These are phyloP conservation scores for Leccinum barrowsii DNA, from an alignment of 768 basidiomycete species.

Conservation along the genomic window DNA sequence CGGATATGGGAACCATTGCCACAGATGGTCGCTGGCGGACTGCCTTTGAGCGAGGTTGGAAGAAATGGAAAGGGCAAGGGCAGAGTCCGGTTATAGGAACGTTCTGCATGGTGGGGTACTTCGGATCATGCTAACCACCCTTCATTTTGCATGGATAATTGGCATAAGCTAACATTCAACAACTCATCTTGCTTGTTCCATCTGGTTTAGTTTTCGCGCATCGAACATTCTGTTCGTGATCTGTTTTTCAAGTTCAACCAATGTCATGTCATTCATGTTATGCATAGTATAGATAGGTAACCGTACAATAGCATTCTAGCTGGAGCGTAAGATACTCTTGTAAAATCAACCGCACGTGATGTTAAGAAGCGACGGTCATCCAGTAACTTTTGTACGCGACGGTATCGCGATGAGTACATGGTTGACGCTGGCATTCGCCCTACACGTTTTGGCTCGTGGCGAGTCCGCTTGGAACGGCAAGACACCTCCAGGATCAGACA, in stretches of 20 bases:
- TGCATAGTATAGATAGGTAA: constrained; percentile 31
- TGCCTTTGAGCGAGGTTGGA: constrained; percentile 12
- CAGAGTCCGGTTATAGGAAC: constrained; percentile 48
- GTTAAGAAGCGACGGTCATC: not conserved
- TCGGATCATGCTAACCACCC: constrained; percentile 17
- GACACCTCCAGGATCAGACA: constrained; percentile 44
- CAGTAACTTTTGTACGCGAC: not conserved
- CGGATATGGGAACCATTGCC: no score
- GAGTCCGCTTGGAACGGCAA: constrained; percentile 72
- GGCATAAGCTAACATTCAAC: constrained; percentile 28
- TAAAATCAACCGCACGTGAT: constrained; percentile 27
- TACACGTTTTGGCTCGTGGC: constrained; percentile 4
- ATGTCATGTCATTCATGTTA: constrained; percentile 30
- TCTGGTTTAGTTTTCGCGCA: constrained; percentile 17
- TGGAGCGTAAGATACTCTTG: constrained; percentile 5
- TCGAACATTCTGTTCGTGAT: constrained; percentile 27
- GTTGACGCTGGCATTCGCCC: constrained; percentile 7
- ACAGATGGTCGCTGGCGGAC: no score
- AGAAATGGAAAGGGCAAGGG: constrained; percentile 61
- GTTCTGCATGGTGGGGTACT: constrained; percentile 15
- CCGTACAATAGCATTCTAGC: constrained; percentile 28
- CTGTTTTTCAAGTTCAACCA: constrained; percentile 18
- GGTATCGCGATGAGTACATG: not conserved
- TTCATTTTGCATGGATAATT: constrained; percentile 27
- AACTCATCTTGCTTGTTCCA: constrained; percentile 24